A percentile compares a stretch with the other conserved stretches of the same genome.
These are phyloP conservation scores for Nitzschia putrida DNA, from an alignment of 108 stramenopile species.

Conservation along the genomic window DNA sequence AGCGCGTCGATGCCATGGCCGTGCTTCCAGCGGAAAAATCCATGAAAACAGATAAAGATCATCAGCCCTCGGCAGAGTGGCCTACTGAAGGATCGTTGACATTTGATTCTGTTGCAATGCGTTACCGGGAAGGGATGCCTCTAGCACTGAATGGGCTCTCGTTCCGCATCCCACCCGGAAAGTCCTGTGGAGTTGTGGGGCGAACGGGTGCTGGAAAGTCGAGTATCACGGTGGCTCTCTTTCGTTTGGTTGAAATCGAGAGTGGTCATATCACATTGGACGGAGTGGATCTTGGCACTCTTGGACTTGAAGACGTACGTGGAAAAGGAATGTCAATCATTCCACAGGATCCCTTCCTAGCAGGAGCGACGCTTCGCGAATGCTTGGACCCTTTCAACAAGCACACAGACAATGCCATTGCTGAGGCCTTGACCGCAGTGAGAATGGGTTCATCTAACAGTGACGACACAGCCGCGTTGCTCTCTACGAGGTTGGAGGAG, in stretches of 20 bases:
- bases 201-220: constrained; percentile 73
- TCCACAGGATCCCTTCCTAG: constrained; percentile 94
- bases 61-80: constrained; percentile 46
- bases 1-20: constrained; percentile 76
- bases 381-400: constrained; percentile 90
- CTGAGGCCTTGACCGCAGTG: constrained; percentile 76
- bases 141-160: constrained; percentile 74
- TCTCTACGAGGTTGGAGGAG: constrained; percentile 69
- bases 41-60: constrained; percentile 36
- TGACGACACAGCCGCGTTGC: constrained; percentile 13
- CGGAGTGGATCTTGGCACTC: constrained; percentile 70
- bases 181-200: constrained; percentile 76
- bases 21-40: constrained; percentile 61
- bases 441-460: constrained; percentile 20
- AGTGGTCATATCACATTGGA: constrained; percentile 82
- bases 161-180: constrained; percentile 65
- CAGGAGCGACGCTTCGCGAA: constrained; percentile 88
- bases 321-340: constrained; percentile 87
- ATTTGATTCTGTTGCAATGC: constrained; percentile 69
- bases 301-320: constrained; percentile 79
- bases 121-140: constrained; percentile 74
- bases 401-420: constrained; percentile 64
- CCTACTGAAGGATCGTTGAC: constrained; percentile 59
- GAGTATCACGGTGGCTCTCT: constrained; percentile 70
- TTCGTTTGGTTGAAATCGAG: constrained; percentile 84